Evolutionary conservation across 257 asterid species (phyloP).

Genomic region (Mentha longifolia): DNA sequence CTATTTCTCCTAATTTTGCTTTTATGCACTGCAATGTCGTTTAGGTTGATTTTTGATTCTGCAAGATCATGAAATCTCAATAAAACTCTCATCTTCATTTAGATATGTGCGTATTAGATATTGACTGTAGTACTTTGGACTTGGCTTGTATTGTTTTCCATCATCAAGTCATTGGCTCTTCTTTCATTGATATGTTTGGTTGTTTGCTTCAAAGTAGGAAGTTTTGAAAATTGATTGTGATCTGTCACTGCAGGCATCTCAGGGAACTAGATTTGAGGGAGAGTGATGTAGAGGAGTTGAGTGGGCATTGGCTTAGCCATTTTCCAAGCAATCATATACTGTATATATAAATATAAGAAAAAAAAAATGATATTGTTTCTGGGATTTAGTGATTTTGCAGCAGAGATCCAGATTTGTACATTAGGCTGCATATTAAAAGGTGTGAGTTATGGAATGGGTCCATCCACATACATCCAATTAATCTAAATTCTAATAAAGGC

Average conservation of each 20-base stretch:
- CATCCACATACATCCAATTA: slow-evolving; percentile 17
- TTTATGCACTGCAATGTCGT: slow-evolving; percentile 14
- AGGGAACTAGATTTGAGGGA: slow-evolving; percentile 70
- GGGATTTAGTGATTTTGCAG: slow-evolving; percentile 34
- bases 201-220: background rate
- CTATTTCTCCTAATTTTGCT: slow-evolving; percentile 3
- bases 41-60: background rate
- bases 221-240: slow-evolving; percentile 13
- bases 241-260: slow-evolving; percentile 52
- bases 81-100: slow-evolving; percentile 6
- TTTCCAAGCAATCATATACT: slow-evolving; percentile 54
- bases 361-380: background rate
- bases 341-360: too few species aligned
- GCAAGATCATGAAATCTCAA: background rate
- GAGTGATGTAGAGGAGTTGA: slow-evolving; percentile 68
- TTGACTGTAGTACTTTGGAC: too few species aligned
- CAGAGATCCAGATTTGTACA: slow-evolving; percentile 46
- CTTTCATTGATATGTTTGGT: background rate
- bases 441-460: slow-evolving; percentile 5
- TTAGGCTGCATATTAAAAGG: slow-evolving; percentile 25
- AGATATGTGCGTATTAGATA: background rate
- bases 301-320: slow-evolving; percentile 77
- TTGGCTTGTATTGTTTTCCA: too few species aligned
- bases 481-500: background rate
- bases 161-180: too few species aligned